These are phyloP conservation scores for Escallonia rubra DNA, from an alignment of 129 eudicot species.

Conservation along the genomic window DNA sequence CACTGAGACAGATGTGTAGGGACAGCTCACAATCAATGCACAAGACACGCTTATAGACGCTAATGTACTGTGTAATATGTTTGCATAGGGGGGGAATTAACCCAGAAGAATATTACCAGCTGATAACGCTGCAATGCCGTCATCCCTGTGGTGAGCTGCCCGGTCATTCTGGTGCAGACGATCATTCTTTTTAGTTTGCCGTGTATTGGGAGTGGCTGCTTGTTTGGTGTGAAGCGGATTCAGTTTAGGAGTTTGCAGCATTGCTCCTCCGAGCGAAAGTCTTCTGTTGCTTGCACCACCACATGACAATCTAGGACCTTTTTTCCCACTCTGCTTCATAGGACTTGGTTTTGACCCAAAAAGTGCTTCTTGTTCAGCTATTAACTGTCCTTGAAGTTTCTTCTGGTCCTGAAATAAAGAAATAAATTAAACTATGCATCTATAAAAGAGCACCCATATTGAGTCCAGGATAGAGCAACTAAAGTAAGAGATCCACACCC, in stretches of 20 bases:
- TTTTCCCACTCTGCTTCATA: constrained; percentile 71
- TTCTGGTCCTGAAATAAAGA: constrained; percentile 71
- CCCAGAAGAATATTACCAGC: constrained; percentile 42
- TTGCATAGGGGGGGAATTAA: background rate
- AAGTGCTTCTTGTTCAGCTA: constrained; percentile 84
- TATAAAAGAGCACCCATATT: background rate
- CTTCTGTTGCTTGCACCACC: constrained; percentile 75
- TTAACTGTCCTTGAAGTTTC: constrained; percentile 87
- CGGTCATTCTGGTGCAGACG: constrained; percentile 24
- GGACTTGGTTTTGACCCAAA: constrained; percentile 99
- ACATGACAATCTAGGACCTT: constrained; percentile 64
- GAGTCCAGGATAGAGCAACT: background rate
- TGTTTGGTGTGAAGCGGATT: constrained; percentile 41
- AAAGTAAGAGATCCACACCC: constrained; percentile 40
- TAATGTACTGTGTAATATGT: no score
- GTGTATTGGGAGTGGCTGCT: constrained; percentile 60
- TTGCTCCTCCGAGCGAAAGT: constrained; percentile 72
- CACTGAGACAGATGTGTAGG: no score
- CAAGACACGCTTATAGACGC: no score
- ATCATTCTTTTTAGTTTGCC: constrained; percentile 54
- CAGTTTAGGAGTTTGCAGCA: constrained; percentile 64
- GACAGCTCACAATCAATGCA: no score
- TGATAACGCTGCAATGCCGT: constrained; percentile 44
- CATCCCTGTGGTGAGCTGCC: constrained; percentile 34
- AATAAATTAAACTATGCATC: background rate